Percentiles rank a stretch among this genome's conserved stretches.
These are phyloP conservation scores for Stentor coeruleus DNA, from an alignment of 73 alveolate genomes.

Conservation along the genomic window DNA sequence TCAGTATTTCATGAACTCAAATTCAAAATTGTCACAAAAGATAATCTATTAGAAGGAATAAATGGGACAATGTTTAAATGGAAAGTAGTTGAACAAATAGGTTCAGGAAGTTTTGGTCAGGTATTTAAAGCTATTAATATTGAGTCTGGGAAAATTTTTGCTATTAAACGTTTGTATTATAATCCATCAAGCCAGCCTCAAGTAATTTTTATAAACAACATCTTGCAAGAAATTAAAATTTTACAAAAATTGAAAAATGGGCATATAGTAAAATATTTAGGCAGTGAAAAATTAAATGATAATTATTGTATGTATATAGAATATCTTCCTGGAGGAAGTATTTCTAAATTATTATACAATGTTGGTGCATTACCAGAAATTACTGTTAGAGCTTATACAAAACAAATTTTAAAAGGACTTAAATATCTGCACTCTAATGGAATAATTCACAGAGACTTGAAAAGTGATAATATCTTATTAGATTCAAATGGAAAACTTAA, in stretches of 20 bases:
- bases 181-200: too few relatives aligned
- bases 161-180: too few relatives aligned
- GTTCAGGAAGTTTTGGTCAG: conserved; percentile 33
- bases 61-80: too few relatives aligned
- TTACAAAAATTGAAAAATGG: conserved; percentile 41
- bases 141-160: conserved; percentile 40
- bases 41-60: too few relatives aligned
- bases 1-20: too few relatives aligned
- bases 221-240: conserved; percentile 49
- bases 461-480: conserved; percentile 79
- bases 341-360: conserved; percentile 41
- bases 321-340: conserved; percentile 68
- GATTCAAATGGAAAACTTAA: conserved; percentile 68
- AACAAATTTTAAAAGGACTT: conserved; percentile 76
- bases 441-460: conserved; percentile 83
- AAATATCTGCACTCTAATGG: conserved; percentile 76
- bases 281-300: conserved; percentile 41
- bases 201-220: too few relatives aligned
- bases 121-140: conserved; percentile 28
- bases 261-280: conserved; percentile 75
- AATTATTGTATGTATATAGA: conserved; percentile 66
- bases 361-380: conserved; percentile 57
- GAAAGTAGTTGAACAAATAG: conserved; percentile 27
- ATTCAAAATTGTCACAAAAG: too few relatives aligned
- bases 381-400: conserved; percentile 55